phyloP scores from a whole-genome alignment of 495 filamentous ascomycete species.

The Aspergillus steynii region DNA sequence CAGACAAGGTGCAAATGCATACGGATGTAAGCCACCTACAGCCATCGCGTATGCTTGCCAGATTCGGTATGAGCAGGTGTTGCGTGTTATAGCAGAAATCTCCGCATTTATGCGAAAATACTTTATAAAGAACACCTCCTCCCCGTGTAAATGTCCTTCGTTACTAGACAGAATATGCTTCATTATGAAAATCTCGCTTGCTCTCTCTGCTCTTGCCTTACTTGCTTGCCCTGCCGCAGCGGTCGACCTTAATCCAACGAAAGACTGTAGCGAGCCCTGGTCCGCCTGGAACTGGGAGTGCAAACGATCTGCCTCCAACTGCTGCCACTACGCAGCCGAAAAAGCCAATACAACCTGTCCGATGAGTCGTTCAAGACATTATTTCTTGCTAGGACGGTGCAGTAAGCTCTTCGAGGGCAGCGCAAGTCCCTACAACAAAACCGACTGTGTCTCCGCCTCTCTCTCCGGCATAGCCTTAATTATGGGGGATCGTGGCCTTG shows the following conservation, averaged over 20 bases:
- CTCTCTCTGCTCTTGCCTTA: slow-evolving; percentile 10
- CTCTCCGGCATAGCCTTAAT: slow-evolving; percentile 6
- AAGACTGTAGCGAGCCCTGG: slow-evolving; percentile 3
- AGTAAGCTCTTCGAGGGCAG: slow-evolving; percentile 1
- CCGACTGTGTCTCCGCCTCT: slow-evolving; percentile 6
- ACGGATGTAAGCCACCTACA: slow-evolving; percentile 8
- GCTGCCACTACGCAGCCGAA: slow-evolving; percentile 9
- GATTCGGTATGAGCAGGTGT: slow-evolving; percentile 7
- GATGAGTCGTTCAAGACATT: slow-evolving; percentile 6
- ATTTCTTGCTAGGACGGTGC: slow-evolving; percentile 6
- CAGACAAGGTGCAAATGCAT: not conserved
- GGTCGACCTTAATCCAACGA: slow-evolving; percentile 4
- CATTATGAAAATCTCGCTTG: slow-evolving; percentile 10
- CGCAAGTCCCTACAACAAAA: slow-evolving; percentile 9
- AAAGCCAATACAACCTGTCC: slow-evolving; percentile 9
- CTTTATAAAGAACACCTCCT: slow-evolving; percentile 6
- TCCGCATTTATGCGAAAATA: slow-evolving; percentile 4
- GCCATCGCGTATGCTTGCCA: slow-evolving; percentile 8
- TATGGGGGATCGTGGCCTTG: slow-evolving; percentile 4
- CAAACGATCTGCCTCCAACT: slow-evolving; percentile 7
- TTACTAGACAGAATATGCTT: slow-evolving; percentile 6
- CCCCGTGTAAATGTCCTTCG: slow-evolving; percentile 5
- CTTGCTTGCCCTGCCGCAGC: slow-evolving; percentile 8
- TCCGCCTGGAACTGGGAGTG: not conserved
- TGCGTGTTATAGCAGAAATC: slow-evolving; percentile 4